Evolutionary conservation across 202 grass and related monocot genomes (phyloP).

Genomic region (Bolboschoenoplectus hybrid): DNA sequence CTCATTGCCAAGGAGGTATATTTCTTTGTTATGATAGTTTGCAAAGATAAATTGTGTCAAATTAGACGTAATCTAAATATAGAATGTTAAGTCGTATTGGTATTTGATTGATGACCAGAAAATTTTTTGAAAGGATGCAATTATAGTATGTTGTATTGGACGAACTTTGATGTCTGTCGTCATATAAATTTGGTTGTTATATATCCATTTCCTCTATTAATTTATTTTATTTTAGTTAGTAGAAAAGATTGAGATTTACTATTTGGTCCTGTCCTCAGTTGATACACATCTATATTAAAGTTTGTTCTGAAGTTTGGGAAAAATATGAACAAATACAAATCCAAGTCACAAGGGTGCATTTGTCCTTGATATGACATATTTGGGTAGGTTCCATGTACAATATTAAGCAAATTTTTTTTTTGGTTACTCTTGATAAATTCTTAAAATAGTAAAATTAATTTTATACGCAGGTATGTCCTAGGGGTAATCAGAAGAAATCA

Average conservation of each 20-base stretch:
- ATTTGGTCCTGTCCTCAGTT: neutral
- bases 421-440: neutral
- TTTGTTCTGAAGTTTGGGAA: neutral
- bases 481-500: slow-evolving; percentile 10
- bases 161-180: slow-evolving; percentile 18
- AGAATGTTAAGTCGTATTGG: neutral
- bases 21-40: slow-evolving; percentile 48
- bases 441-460: neutral
- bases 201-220: neutral
- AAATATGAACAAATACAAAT: neutral
- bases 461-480: slow-evolving; percentile 27
- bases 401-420: neutral
- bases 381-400: neutral
- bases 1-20: slow-evolving; percentile 55
- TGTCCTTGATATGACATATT: neutral
- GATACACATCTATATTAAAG: neutral
- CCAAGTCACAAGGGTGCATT: neutral
- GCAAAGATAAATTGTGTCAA: neutral
- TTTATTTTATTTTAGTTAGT: neutral
- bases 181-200: neutral
- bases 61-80: neutral
- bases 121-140: neutral
- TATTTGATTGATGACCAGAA: neutral
- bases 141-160: slow-evolving; percentile 57
- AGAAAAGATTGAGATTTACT: neutral